phyloP scores from a whole-genome alignment of 305 asterid genomes.

The Rubia tinctorum region DNA sequence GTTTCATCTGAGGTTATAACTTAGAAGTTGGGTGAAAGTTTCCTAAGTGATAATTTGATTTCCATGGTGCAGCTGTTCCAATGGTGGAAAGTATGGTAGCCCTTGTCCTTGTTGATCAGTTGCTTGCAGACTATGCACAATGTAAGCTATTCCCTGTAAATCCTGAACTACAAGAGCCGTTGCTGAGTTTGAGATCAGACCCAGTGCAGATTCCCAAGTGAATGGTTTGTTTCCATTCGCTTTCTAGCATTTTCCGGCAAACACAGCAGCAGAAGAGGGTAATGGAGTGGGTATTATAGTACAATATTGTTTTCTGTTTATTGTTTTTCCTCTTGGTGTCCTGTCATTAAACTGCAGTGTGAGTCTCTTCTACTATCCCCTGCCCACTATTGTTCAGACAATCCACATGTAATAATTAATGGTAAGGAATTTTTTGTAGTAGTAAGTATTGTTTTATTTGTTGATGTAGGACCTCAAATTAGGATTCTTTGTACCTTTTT shows the following conservation, averaged over 20 bases:
- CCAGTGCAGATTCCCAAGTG: slow-evolving; percentile 45
- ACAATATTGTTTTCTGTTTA: not conserved
- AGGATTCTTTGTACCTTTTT: not conserved
- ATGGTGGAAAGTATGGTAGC: slow-evolving; percentile 98
- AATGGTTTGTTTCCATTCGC: slow-evolving; percentile 2
- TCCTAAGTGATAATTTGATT: slow-evolving; percentile 16
- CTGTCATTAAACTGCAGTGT: not conserved
- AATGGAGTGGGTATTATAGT: not conserved
- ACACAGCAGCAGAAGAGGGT: not conserved
- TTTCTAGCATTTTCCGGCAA: not conserved
- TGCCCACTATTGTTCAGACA: not conserved
- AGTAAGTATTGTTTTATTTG: not conserved
- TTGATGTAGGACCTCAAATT: not conserved
- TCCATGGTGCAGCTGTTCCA: slow-evolving; percentile 74
- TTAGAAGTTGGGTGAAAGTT: not conserved
- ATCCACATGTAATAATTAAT: not conserved
- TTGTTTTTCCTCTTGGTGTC: not conserved
- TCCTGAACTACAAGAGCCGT: slow-evolving; percentile 74
- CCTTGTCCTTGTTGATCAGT: slow-evolving; percentile 81
- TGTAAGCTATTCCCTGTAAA: slow-evolving; percentile 79
- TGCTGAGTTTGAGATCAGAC: slow-evolving; percentile 28
- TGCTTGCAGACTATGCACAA: slow-evolving; percentile 90
- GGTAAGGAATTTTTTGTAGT: not conserved
- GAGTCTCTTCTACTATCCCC: not conserved
- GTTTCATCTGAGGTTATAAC: not conserved